Evolutionary conservation across 768 basidiomycete genomes (phyloP), one percentile per base, ranked within the genome.

Genomic region (Mycena rebaudengoi): DNA sequence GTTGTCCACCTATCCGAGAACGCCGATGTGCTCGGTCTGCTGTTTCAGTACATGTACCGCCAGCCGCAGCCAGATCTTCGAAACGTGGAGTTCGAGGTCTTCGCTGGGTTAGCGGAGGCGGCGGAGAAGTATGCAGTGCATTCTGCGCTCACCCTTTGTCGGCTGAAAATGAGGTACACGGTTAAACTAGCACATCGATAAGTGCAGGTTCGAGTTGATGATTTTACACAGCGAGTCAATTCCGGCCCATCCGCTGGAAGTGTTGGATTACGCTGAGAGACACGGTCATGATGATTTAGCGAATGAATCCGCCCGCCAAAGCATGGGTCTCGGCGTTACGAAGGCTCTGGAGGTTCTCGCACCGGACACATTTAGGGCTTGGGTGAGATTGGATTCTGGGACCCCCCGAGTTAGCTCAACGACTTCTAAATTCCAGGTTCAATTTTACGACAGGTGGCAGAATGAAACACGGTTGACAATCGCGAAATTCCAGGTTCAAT

Each of bases 71-170:
- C 73, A 8, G 67, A 71, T 30, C 62, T 66, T 16, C 18, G n/a
- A 3, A 41, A 56, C 7, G 23, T 71, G 16, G 40, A 29, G 5
- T 69, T 71, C 48, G 46, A 43, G 7, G 23, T 61, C 8, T 59
- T 68, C 7, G 56, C 51, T 2, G 40, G 29, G 4, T 43, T 73
- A 10, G 68, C 73, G 5, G 70, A 74, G 20, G 71, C 73, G 1
- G 73, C 65, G 30, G 72, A 74, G 40, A 74, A 74, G 50, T 73
- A 72, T 40, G 21, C 49, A 28, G 62, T 74, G 12, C 66, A 54
- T 57, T 68, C 67, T 29, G 70, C 72, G 5, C 69, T 70, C 52
- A 64, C 62, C 8, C 39, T 54, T 14, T 66, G 64, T 45, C 66
- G 62, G 3, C 33, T 61, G 21, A 64, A 54, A n/a, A 70, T 72